A percentile compares a stretch with the other conserved stretches of the same genome.
Evolutionary conservation across 495 filamentous ascomycete genomes (phyloP).

Genomic region (Opeltia flavorubescens): DNA sequence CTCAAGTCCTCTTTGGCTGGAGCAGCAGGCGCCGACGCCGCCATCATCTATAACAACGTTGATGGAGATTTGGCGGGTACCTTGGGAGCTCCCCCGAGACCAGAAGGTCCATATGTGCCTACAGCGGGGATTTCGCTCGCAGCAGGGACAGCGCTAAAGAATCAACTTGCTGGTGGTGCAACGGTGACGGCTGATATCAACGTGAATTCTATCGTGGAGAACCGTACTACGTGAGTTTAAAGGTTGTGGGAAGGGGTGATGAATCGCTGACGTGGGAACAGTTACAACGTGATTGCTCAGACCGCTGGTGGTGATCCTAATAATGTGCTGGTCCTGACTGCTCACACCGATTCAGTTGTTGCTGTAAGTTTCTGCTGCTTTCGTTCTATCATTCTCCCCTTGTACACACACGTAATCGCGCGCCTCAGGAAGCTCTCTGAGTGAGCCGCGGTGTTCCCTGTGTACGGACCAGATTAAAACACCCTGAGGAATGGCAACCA

Average conservation of each 20-base stretch:
- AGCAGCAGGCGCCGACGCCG: conserved; percentile 41
- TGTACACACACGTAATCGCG: no score
- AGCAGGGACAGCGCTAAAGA: conserved; percentile 35
- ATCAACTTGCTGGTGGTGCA: conserved; percentile 22
- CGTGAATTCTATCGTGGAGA: conserved; percentile 28
- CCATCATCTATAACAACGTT: conserved; percentile 54
- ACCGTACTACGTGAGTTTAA: conserved; percentile 26
- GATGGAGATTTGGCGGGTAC: conserved; percentile 37
- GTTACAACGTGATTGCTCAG: conserved; percentile 53
- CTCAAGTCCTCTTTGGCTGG: conserved; percentile 45
- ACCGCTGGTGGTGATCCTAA: conserved; percentile 49
- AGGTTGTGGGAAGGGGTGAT: not conserved
- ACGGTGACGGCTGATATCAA: conserved; percentile 18
- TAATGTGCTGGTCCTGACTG: conserved; percentile 49
- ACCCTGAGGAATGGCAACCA: no score
- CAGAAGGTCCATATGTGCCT: conserved; percentile 34
- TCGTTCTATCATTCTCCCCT: not conserved
- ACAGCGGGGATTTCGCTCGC: conserved; percentile 38
- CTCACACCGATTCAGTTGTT: conserved; percentile 54
- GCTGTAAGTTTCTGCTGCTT: conserved; percentile 13
- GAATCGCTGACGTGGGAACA: conserved; percentile 1
- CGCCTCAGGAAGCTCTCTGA: no score
- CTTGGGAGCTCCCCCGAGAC: conserved; percentile 34
- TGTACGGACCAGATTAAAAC: no score
- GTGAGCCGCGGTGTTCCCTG: no score